Base-by-base conservation (phyloP, 2,329 filamentous ascomycete species). In the Fusarium agapanthi region DNA sequence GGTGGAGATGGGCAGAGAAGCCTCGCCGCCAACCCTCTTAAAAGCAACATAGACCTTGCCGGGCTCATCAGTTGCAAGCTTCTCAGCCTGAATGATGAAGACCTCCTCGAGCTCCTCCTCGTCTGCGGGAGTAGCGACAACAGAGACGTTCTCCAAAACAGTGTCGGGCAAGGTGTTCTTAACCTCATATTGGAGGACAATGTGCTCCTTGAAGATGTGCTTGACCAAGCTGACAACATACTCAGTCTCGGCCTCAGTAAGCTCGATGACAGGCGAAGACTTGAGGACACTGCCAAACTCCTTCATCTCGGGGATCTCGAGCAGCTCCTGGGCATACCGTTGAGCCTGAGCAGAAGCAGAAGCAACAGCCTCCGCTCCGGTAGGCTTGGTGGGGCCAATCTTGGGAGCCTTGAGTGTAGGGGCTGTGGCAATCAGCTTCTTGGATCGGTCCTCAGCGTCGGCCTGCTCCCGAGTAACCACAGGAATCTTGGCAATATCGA, bases 31-130 rank as follows among this genome's bases (percentile, higher is more conserved):
- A 34, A 90, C 84, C 82, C 97, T 96, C 84, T 92, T 93, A 87
- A 99, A 98, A 5, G 95, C 95, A 44, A 98, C 96, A 80, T 98
- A 99, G 44, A 98, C 92, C 76, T 95, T 95, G 66, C 96, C 96
- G 1, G 95, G 94, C 81, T 95, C 93, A 79, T 97, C 93, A 6
- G 94, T 93, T 28, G 88, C 85, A 43, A 99, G 89, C 80, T 92
- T 93, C 61, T 95, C 91, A 6, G 93, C 93, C 68, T 94, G 95
- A 61, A 98, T 93, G 79, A 97, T 96, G 81, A 98, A 98, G 50
- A 97, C 93, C 80, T 98, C 95, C 79, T 96, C 94, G 10, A 92
- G 86, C 77, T 93, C 91, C 59, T 96, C 95, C 60, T 96, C 93
- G 41, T 97, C 93, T 3, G 91, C 86, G 9, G 95, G 94, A 1